Conservation (phyloP, 2,329 filamentous ascomycete species). For the Epichloe bromicola region DNA sequence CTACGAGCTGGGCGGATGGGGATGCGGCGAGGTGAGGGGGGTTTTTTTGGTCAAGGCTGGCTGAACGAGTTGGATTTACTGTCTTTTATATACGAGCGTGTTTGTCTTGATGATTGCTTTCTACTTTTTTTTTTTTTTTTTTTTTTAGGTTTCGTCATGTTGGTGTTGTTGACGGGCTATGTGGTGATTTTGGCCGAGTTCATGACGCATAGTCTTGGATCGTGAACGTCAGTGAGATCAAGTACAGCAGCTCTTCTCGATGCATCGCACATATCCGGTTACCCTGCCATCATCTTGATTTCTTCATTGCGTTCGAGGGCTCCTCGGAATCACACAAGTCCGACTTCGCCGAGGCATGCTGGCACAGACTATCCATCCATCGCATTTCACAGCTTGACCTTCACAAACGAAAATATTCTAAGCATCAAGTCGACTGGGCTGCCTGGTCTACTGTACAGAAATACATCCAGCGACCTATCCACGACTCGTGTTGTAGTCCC, state of each 20-base stretch:
- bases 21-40: conserved; percentile 14
- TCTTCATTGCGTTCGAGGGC: too few species aligned
- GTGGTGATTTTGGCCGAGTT: too few species aligned
- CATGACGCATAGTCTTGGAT: too few species aligned
- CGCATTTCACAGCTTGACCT: background rate
- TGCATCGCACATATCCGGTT: too few species aligned
- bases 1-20: conserved; percentile 22
- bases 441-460: conserved; percentile 17
- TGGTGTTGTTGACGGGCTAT: too few species aligned
- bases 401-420: conserved; percentile 1
- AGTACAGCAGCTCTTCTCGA: too few species aligned
- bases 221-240: too few species aligned
- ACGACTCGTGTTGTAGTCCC: conserved; percentile 11
- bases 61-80: background rate
- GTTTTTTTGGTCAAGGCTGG: too few species aligned
- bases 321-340: too few species aligned
- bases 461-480: conserved; percentile 12
- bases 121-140: background rate
- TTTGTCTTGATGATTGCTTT: background rate
- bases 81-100: background rate
- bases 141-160: background rate
- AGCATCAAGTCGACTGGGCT: conserved; percentile 12
- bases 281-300: too few species aligned
- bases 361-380: background rate
- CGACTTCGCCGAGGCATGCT: too few species aligned